Evolutionary conservation across 306 rosid genomes (phyloP).

Genomic region (Cicer judaicum): DNA sequence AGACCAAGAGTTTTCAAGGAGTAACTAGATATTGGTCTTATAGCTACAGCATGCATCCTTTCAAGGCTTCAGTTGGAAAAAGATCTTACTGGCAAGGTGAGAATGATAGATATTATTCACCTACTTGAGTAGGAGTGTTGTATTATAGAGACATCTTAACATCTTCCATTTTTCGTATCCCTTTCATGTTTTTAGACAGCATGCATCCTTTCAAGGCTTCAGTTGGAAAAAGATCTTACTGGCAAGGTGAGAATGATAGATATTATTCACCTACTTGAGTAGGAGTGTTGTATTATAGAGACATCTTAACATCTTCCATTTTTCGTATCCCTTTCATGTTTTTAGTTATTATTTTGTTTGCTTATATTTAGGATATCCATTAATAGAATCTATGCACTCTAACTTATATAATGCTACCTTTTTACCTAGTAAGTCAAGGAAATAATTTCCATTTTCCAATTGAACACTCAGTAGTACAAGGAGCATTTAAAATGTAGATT

Average conservation of each 20-base stretch:
- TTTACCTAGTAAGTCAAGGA: neutral
- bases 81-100: too few relatives aligned
- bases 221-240: too few relatives aligned
- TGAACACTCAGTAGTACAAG: neutral
- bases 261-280: neutral
- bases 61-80: too few relatives aligned
- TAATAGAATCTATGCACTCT: neutral
- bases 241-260: neutral
- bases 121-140: neutral
- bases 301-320: neutral
- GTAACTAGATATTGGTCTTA: too few relatives aligned
- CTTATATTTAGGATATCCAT: neutral
- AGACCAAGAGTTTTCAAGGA: too few relatives aligned
- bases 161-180: neutral
- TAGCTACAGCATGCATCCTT: too few relatives aligned
- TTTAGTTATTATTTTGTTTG: neutral
- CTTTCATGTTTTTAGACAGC: neutral
- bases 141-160: neutral
- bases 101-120: neutral
- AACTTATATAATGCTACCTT: neutral
- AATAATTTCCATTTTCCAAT: neutral
- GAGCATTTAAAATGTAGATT: conserved; percentile 1
- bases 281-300: neutral
- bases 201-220: too few relatives aligned
- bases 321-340: neutral